phyloP scores from a whole-genome alignment of 257 asterid species.

The Sherardia arvensis region DNA sequence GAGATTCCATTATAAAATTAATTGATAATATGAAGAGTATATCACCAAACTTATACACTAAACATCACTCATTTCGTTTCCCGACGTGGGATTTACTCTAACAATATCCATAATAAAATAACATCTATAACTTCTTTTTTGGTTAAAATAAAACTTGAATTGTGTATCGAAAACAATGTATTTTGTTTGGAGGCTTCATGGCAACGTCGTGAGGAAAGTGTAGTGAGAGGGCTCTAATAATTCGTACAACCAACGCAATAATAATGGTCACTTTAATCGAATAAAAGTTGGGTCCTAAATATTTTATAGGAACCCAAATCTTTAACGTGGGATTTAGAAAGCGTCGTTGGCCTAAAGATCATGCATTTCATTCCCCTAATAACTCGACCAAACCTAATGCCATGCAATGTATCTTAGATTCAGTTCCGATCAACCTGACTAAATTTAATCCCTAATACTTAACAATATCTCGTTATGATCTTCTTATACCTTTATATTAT shows the following conservation, averaged over 20 bases:
- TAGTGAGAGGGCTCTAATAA: not conserved
- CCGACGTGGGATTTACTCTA: too few relatives aligned
- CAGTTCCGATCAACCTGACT: not conserved
- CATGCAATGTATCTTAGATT: not conserved
- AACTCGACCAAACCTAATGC: not conserved
- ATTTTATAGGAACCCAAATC: not conserved
- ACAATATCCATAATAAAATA: too few relatives aligned
- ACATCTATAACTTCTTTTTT: too few relatives aligned
- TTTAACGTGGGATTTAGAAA: not conserved
- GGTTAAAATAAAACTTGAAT: too few relatives aligned
- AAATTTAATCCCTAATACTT: too few relatives aligned
- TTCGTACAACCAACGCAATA: not conserved
- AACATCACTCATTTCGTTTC: too few relatives aligned
- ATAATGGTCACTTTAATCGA: not conserved
- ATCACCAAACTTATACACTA: too few relatives aligned
- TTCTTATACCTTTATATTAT: too few relatives aligned
- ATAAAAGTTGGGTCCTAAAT: not conserved
- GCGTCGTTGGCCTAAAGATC: conserved; percentile 6
- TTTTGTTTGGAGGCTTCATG: not conserved
- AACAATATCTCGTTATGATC: too few relatives aligned
- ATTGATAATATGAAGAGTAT: too few relatives aligned
- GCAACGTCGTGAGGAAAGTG: not conserved
- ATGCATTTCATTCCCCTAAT: conserved; percentile 1
- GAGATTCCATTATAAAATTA: too few relatives aligned
- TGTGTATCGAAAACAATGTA: too few relatives aligned